Base-by-base conservation (phyloP, 169 alveolate species). In the Plasmodium fragile region DNA sequence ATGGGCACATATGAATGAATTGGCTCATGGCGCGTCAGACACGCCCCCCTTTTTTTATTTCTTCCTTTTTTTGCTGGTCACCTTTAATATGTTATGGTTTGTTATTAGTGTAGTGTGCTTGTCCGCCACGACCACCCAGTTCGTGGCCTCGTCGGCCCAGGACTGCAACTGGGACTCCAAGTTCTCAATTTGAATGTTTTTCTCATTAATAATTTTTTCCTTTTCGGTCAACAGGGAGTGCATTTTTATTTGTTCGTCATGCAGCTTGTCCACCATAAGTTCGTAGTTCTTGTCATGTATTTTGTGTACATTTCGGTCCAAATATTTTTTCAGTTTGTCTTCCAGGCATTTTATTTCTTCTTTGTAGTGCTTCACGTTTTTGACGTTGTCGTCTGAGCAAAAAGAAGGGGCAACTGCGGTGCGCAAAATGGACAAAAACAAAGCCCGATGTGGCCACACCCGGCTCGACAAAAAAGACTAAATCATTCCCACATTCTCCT, bases 61-160 rank as follows among this genome's bases (percentile, higher is more conserved):
- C 49, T 41, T 22, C 73, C 52, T 70, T 65, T 82, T 82, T 34
- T 16, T 2, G 16, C 16, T 85, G 16, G 16, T 85, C 75, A 85
- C 93, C 78, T 85, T 85, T 22, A 85, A 43, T 25, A 53, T 85
- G 55, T 85, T 85, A 32, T 85, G 85, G 28, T 85, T 85, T 13
- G 83, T 85, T 13, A 85, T 85, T 45, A 85, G 85, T 43, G 73
- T 85, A 16, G 93, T 55, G 65, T 85, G 93, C 45, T 73, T 85
- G 78, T 85, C 93, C 4, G 93, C 93, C 25, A 85, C 69, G 28
- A 55, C 83, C 4, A 85, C 84, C 93, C 93, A 85, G 10, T 85
- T 85, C 13, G 93, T 73, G 22, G 93, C 93, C 69, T 85, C 93
- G 43, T 85, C 85, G 25, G 93, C 93, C 93, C 93, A 85, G 36